Evolutionary conservation across 73 alveolate genomes (phyloP).

Genomic region (Stentor roeselii): DNA sequence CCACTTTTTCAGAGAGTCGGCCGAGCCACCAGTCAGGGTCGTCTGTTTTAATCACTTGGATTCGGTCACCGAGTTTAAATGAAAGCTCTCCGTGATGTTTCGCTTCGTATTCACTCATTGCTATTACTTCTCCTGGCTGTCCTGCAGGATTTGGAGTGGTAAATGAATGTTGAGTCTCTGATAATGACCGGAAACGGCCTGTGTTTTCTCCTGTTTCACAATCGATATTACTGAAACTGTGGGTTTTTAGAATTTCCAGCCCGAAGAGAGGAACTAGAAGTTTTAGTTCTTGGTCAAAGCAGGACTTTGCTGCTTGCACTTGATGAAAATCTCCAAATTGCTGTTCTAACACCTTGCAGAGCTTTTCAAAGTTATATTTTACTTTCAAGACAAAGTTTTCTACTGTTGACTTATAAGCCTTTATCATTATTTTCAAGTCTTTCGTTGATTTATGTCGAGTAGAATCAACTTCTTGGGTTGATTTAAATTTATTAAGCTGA

Average conservation of each 20-base stretch:
- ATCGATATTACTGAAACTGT: neutral
- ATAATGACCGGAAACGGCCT: neutral
- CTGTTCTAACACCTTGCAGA: neutral
- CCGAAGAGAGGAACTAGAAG: neutral
- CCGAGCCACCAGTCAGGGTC: slow-evolving; percentile 24
- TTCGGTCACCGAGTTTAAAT: slow-evolving; percentile 15
- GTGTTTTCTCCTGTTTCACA: neutral
- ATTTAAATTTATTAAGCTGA: neutral
- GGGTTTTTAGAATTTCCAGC: neutral
- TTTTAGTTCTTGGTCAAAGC: neutral
- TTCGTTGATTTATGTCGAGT: too few relatives aligned
- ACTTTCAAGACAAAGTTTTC: neutral
- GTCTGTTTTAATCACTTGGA: neutral
- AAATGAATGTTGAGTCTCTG: neutral
- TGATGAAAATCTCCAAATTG: too few relatives aligned
- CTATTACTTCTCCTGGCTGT: neutral
- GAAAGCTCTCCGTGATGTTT: neutral
- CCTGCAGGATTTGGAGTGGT: too few relatives aligned
- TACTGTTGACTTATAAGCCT: neutral
- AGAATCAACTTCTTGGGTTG: neutral
- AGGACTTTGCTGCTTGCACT: neutral
- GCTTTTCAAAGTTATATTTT: neutral
- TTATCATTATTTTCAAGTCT: neutral
- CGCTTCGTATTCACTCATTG: neutral
- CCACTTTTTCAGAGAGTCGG: neutral